Evolutionary conservation across 495 filamentous ascomycete genomes (phyloP), one percentile per base, ranked within the genome.

Genomic region (Aeminium ludgeri): DNA sequence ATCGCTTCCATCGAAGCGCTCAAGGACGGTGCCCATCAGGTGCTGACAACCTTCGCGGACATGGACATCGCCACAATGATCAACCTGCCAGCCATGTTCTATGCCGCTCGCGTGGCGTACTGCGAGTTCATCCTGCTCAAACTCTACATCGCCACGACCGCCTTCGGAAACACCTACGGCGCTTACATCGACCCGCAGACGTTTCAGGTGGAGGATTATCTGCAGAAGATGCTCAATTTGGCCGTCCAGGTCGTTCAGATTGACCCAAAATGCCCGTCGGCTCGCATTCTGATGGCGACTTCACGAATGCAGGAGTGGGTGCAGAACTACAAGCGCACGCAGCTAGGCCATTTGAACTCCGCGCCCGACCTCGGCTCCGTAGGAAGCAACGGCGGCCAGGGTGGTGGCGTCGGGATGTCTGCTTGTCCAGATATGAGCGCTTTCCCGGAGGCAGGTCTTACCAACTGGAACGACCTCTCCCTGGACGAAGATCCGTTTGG

Each of bases 1-100:
- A 20, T 38, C 17, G 17, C 38, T 13, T 48, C 45, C 32, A 13
- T 43, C 10, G 8, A 12, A 5, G 25, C 39, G 2, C 39, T 48
- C 6, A 15, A 15, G 20, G 15, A 11, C 3, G 33, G 39, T 25
- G 10, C 5, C 19, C 45, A 48, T 20, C 30, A 7, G 8, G 23
- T 43, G 2, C 31, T 48, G 8, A 34, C 36, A 27, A 13, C 25
- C 31, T 37, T 48, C 45, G 16, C 17, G 3, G 5, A 11, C 12
- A 19, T 48, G 13, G 38, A 37, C 23, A 7, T 27, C 17, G 8
- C 17, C 6, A 20, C 31, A 1, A 11, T 34, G 27, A 34, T 42
- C 6, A 17, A 30, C 8, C 30, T 34, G 23, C 40, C 40, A 3
- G 15, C 19, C 18, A 20, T 42, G n/a, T 16, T 42, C 16, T 20